A percentile compares a stretch with the other conserved stretches of the same genome.
Conservation (phyloP, 2,329 filamentous ascomycete genomes). For the Tolypocladium ovalisporum region DNA sequence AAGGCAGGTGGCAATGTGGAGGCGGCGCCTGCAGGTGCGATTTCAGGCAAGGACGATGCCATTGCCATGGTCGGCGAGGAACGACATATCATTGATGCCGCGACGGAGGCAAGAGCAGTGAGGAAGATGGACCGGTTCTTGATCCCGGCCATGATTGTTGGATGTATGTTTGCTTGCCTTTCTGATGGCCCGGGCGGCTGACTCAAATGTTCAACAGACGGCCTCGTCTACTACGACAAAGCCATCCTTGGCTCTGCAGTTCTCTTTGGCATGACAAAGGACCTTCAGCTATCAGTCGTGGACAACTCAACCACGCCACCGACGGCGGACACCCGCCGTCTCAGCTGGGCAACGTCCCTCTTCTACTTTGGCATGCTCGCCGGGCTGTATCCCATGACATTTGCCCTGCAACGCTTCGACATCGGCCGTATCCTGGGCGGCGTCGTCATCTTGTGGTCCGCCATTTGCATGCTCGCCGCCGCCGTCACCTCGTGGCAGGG, state of each 20-base stretch:
- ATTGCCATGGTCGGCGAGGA: slow-evolving; percentile 49
- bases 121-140: slow-evolving; percentile 57
- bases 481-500: slow-evolving; percentile 53
- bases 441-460: slow-evolving; percentile 55
- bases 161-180: slow-evolving; percentile 20
- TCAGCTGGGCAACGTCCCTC: slow-evolving; percentile 67
- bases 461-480: slow-evolving; percentile 58
- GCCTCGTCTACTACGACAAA: slow-evolving; percentile 37
- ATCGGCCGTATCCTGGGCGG: slow-evolving; percentile 52
- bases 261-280: slow-evolving; percentile 66
- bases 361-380: slow-evolving; percentile 75
- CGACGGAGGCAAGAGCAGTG: slow-evolving; percentile 43
- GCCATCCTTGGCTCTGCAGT: slow-evolving; percentile 64
- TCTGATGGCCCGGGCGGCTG: not conserved
- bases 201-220: slow-evolving; percentile 15
- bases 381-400: slow-evolving; percentile 64
- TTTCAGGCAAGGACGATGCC: slow-evolving; percentile 17
- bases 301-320: slow-evolving; percentile 33
- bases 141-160: slow-evolving; percentile 55
- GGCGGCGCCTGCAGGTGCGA: not conserved
- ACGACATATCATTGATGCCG: slow-evolving; percentile 41
- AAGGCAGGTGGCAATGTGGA: not conserved
- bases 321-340: slow-evolving; percentile 52
- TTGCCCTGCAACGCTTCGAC: slow-evolving; percentile 56
- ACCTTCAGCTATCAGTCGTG: slow-evolving; percentile 48